phyloP scores from a whole-genome alignment of 805 yeast genomes.

The Nakazawaea anatomiae region DNA sequence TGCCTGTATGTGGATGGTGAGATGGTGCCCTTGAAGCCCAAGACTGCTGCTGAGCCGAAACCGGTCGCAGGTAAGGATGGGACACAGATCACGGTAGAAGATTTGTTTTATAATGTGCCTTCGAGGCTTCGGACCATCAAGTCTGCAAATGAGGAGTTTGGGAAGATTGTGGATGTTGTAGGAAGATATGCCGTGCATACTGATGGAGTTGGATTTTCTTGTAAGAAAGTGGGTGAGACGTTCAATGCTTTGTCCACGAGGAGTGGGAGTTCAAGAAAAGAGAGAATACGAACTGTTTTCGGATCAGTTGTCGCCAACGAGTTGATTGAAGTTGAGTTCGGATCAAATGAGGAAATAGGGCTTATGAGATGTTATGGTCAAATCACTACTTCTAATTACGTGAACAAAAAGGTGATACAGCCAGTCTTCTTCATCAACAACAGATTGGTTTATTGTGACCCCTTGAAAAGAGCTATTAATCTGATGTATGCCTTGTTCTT shows the following conservation, averaged over 20 bases:
- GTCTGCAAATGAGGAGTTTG: constrained; percentile 67
- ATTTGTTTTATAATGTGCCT: constrained; percentile 83
- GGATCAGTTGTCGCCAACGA: constrained; percentile 68
- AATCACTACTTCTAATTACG: constrained; percentile 66
- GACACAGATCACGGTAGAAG: constrained; percentile 80
- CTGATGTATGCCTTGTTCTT: constrained; percentile 58
- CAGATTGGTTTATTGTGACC: constrained; percentile 78
- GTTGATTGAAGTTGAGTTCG: constrained; percentile 41
- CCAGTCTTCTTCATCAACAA: constrained; percentile 84
- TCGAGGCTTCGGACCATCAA: constrained; percentile 65
- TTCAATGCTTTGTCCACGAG: constrained; percentile 60
- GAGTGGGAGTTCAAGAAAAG: constrained; percentile 42
- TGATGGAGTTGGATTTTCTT: constrained; percentile 61
- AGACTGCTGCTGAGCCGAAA: constrained; percentile 39
- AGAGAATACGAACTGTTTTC: constrained; percentile 67
- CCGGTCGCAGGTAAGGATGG: constrained; percentile 87
- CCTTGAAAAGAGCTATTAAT: constrained; percentile 61
- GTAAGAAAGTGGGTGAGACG: constrained; percentile 76
- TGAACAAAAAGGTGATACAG: constrained; percentile 54
- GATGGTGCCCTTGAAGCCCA: constrained; percentile 37
- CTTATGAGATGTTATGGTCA: constrained; percentile 49
- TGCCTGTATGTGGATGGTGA: constrained; percentile 66
- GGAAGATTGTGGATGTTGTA: constrained; percentile 73
- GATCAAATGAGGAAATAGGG: constrained; percentile 37
- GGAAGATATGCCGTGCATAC: constrained; percentile 81